Conservation (phyloP, 1,284 basidiomycete genomes). For the Puccinia novopanici region DNA sequence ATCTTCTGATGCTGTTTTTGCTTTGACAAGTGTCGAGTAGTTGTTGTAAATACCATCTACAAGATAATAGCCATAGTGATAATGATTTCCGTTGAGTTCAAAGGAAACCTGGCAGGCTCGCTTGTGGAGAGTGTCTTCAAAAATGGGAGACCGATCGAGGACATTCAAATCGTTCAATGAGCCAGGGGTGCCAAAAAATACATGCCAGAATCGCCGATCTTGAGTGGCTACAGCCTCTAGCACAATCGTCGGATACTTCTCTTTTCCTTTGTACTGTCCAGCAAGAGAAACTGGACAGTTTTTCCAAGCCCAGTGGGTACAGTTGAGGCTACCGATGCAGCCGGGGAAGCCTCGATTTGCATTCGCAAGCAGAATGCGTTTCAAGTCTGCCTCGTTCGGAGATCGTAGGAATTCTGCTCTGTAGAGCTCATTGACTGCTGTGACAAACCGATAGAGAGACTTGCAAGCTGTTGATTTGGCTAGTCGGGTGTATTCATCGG, state of each 20-base stretch:
- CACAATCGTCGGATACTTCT: no score
- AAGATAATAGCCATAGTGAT: slow-evolving; percentile 16
- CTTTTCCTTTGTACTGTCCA: no score
- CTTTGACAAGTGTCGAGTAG: not conserved
- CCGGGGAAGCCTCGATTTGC: not conserved
- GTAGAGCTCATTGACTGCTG: not conserved
- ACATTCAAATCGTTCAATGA: not conserved
- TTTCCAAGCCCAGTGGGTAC: slow-evolving; percentile 36
- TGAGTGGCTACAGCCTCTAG: no score
- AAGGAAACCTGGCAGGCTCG: not conserved
- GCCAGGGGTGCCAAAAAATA: not conserved
- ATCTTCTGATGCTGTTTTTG: not conserved
- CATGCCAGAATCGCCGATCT: not conserved
- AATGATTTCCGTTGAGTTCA: no score
- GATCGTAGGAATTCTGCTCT: not conserved
- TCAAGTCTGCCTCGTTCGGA: slow-evolving; percentile 16
- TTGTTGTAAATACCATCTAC: slow-evolving; percentile 3
- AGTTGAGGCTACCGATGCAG: slow-evolving; percentile 8
- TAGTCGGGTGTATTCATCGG: no score
- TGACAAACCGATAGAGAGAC: slow-evolving; percentile 7
- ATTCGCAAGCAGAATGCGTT: not conserved
- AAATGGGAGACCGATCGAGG: not conserved
- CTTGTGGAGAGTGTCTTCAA: not conserved
- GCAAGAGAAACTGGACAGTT: no score
- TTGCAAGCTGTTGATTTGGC: no score